Evolutionary conservation across 1,284 basidiomycete species (phyloP).

Genomic region (Cutaneotrichosporon daszewskae): DNA sequence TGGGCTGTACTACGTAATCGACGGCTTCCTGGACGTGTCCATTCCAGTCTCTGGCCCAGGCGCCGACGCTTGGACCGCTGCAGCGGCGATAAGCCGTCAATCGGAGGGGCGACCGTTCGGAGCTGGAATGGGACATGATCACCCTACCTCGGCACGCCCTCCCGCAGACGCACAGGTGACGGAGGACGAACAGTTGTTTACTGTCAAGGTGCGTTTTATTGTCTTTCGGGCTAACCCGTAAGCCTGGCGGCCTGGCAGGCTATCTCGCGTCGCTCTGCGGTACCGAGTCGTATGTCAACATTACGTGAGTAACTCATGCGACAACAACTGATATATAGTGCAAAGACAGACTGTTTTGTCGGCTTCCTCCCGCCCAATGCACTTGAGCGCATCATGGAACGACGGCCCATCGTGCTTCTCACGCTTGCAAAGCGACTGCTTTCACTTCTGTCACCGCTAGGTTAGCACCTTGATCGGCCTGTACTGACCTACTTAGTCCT

Average conservation of each 20-base stretch:
- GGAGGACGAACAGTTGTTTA: conserved; percentile 66
- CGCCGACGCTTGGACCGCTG: conserved; percentile 8
- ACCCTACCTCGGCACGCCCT: conserved; percentile 1
- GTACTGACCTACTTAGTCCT: conserved; percentile 61
- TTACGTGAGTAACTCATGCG: conserved; percentile 45
- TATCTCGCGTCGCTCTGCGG: conserved; percentile 92
- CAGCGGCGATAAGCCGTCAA: background rate
- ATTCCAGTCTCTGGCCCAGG: conserved; percentile 18
- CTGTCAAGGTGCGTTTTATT: conserved; percentile 60
- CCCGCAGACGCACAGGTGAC: background rate
- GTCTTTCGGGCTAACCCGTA: conserved; percentile 34
- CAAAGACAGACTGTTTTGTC: conserved; percentile 96
- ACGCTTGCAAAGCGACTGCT: conserved; percentile 95
- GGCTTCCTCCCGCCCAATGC: conserved; percentile 87
- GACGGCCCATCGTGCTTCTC: conserved; percentile 86
- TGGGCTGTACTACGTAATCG: conserved; percentile 97
- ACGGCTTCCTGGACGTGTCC: conserved; percentile 85
- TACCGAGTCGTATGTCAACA: conserved; percentile 91
- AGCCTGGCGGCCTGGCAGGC: conserved; percentile 96
- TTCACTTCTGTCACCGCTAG: conserved; percentile 90
- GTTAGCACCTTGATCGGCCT: conserved; percentile 78
- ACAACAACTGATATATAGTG: conserved; percentile 48
- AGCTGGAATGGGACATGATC: conserved; percentile 31
- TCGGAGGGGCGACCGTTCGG: conserved; percentile 29
- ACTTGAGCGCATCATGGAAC: conserved; percentile 83